A percentile compares a stretch with the other conserved stretches of the same genome.
Evolutionary conservation across 495 filamentous ascomycete genomes (phyloP).

Genomic region (Aspergillus haitiensis): DNA sequence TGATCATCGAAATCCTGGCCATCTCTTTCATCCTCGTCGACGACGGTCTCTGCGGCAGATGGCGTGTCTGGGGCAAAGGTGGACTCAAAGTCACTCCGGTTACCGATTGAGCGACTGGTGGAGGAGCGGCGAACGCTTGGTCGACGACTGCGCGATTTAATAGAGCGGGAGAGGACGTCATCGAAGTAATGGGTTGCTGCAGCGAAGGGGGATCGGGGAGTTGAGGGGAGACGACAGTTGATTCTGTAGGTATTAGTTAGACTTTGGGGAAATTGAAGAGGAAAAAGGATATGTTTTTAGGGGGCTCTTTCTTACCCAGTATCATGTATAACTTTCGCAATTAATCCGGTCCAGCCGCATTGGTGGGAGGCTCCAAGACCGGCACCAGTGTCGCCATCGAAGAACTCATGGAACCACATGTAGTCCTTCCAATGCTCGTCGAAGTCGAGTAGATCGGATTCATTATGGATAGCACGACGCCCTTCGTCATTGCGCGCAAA

Average conservation of each 20-base stretch:
- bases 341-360: slow-evolving; percentile 95
- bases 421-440: slow-evolving; percentile 92
- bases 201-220: slow-evolving; percentile 78
- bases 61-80: slow-evolving; percentile 32
- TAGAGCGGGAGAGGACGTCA: slow-evolving; percentile 68
- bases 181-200: slow-evolving; percentile 94
- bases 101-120: slow-evolving; percentile 80
- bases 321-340: slow-evolving; percentile 96
- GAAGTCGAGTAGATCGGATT: slow-evolving; percentile 80
- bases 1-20: slow-evolving; percentile 60
- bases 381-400: slow-evolving; percentile 87
- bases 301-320: slow-evolving; percentile 62
- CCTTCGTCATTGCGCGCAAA: slow-evolving; percentile 82
- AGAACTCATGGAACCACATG: slow-evolving; percentile 96
- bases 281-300: too few species aligned
- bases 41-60: slow-evolving; percentile 25
- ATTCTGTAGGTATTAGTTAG: slow-evolving; percentile 52
- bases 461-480: slow-evolving; percentile 78
- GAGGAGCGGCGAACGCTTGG: slow-evolving; percentile 73
- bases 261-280: slow-evolving; percentile 13
- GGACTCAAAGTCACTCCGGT: slow-evolving; percentile 76
- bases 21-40: slow-evolving; percentile 38
- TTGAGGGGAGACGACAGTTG: slow-evolving; percentile 89
- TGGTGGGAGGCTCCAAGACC: slow-evolving; percentile 93
- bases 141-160: slow-evolving; percentile 42